Evolutionary conservation across 1,284 basidiomycete genomes (phyloP).

Genomic region (Sporisorium graminicola): DNA sequence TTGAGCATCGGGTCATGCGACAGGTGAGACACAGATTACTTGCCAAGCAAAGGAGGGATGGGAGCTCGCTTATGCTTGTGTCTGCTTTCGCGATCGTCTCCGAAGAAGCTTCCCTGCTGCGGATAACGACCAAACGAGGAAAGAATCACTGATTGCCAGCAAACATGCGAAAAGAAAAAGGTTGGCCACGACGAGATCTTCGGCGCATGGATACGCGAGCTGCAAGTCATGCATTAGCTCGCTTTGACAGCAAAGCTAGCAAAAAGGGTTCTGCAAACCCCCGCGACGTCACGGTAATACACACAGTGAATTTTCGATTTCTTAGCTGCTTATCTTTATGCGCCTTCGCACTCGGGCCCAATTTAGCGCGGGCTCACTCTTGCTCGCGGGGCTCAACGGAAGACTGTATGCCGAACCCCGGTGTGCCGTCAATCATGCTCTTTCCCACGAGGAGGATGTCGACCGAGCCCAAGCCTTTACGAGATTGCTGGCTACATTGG

Average conservation of each 20-base stretch:
- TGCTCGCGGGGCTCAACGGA: constrained; percentile 3
- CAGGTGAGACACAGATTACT: background rate
- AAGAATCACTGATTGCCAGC: constrained; percentile 4
- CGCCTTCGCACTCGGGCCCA: background rate
- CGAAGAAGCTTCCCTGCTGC: background rate
- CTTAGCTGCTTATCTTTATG: constrained; percentile 4
- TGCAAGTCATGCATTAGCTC: constrained; percentile 27
- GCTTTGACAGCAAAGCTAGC: constrained; percentile 5
- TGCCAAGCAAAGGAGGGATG: constrained; percentile 6
- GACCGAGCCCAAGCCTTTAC: background rate
- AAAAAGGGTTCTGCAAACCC: background rate
- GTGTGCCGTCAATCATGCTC: background rate
- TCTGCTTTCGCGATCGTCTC: constrained; percentile 1
- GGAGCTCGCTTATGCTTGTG: background rate
- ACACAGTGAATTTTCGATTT: too few species aligned
- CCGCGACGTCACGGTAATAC: too few species aligned
- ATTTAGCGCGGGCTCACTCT: background rate
- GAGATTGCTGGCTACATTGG: too few species aligned
- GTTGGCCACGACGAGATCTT: constrained; percentile 31
- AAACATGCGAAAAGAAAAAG: background rate
- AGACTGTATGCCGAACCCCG: background rate
- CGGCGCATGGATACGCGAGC: constrained; percentile 20
- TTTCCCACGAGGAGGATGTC: background rate
- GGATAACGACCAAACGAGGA: background rate
- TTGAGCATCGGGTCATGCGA: background rate